These are phyloP conservation scores for Geosmithia flava DNA, from an alignment of 2,329 filamentous ascomycete genomes.

Conservation along the genomic window DNA sequence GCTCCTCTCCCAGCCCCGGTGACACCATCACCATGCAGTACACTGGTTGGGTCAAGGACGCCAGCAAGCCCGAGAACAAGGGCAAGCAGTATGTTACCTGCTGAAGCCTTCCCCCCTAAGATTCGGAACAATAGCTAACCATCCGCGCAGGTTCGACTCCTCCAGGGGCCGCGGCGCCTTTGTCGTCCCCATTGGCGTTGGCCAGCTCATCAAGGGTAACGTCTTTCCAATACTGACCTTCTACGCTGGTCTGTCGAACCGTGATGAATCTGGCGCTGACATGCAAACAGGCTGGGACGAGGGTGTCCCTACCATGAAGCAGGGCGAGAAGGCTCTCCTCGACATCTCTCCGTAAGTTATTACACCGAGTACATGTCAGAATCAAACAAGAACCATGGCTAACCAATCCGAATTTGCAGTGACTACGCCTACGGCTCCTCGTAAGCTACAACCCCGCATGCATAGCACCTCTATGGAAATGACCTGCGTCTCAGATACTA, in stretches of 20 bases:
- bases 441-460: conserved; percentile 26
- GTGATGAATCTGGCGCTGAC: conserved; percentile 1
- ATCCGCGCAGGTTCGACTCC: conserved; percentile 64
- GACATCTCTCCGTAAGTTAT: conserved; percentile 60
- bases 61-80: conserved; percentile 45
- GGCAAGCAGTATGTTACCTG: conserved; percentile 52
- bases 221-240: conserved; percentile 4
- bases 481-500: not conserved
- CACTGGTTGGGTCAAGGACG: conserved; percentile 74
- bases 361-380: not conserved
- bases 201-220: conserved; percentile 75
- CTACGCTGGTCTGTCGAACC: not conserved
- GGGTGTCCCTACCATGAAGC: conserved; percentile 72
- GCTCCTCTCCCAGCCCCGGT: conserved; percentile 47
- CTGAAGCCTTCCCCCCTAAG: not conserved
- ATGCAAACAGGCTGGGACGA: conserved; percentile 61
- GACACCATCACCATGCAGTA: conserved; percentile 82
- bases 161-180: conserved; percentile 71
- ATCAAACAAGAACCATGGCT: not conserved
- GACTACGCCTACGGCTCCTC: conserved; percentile 53
- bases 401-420: conserved; percentile 18
- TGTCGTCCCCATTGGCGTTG: conserved; percentile 64
- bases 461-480: not conserved
- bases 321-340: conserved; percentile 81
- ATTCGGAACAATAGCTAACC: not conserved